Percentiles rank a stretch among this genome's conserved stretches.
Evolutionary conservation across 2,329 filamentous ascomycete genomes (phyloP).

Genomic region (Stagonosporopsis tanaceti): DNA sequence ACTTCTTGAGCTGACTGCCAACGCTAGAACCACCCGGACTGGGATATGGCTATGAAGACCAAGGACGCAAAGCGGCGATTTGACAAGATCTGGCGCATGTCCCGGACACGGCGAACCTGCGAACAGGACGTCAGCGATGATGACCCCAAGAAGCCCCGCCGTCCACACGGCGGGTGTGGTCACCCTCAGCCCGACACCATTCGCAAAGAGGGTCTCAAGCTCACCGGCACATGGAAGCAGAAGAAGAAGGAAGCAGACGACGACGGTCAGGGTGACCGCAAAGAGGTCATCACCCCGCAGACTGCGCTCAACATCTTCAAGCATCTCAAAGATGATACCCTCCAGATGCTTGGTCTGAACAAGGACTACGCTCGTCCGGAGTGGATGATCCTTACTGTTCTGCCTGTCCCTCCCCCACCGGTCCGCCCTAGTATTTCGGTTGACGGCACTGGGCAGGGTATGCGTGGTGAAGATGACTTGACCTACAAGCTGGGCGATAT

Average conservation of each 20-base stretch:
- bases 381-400: slow-evolving; percentile 96
- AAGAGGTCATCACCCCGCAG: slow-evolving; percentile 81
- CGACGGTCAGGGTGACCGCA: slow-evolving; percentile 75
- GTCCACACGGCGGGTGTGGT: slow-evolving; percentile 86
- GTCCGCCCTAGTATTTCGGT: slow-evolving; percentile 97
- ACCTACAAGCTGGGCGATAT: slow-evolving; percentile 99
- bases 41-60: slow-evolving; percentile 79
- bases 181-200: slow-evolving; percentile 84
- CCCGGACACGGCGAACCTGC: slow-evolving; percentile 86
- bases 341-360: slow-evolving; percentile 88
- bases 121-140: slow-evolving; percentile 78
- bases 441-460: slow-evolving; percentile 89
- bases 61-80: slow-evolving; percentile 96
- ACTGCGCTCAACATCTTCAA: slow-evolving; percentile 87
- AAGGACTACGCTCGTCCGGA: slow-evolving; percentile 94
- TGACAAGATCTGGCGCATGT: slow-evolving; percentile 88
- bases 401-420: slow-evolving; percentile 93
- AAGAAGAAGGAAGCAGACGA: slow-evolving; percentile 72
- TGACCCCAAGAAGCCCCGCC: slow-evolving; percentile 57
- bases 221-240: slow-evolving; percentile 78
- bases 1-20: slow-evolving; percentile 65
- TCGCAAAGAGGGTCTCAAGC: slow-evolving; percentile 82
- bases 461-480: slow-evolving; percentile 97
- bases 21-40: slow-evolving; percentile 75
- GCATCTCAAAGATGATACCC: slow-evolving; percentile 81